phyloP scores from a whole-genome alignment of 2,329 filamentous ascomycete species.

The Phialophora expanda region DNA sequence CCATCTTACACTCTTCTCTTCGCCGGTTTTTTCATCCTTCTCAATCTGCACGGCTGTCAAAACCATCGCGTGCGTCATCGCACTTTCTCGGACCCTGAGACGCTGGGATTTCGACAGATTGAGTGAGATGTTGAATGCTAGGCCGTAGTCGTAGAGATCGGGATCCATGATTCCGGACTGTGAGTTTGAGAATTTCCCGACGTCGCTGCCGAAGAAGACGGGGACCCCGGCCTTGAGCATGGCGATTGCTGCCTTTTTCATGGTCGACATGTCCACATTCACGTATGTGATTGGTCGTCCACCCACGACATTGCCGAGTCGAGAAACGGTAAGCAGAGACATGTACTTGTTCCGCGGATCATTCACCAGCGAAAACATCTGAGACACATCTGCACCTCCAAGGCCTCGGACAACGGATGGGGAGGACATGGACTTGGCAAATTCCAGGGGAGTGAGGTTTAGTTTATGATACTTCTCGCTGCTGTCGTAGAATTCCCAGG shows the following conservation, averaged over 20 bases:
- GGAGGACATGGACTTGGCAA: constrained; percentile 71
- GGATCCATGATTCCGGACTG: constrained; percentile 78
- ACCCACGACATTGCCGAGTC: constrained; percentile 80
- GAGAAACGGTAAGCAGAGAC: constrained; percentile 73
- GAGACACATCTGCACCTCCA: constrained; percentile 64
- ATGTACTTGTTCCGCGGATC: constrained; percentile 80
- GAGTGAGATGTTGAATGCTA: constrained; percentile 79
- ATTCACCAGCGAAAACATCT: constrained; percentile 81
- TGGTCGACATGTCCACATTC: constrained; percentile 74
- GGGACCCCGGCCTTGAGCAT: constrained; percentile 81
- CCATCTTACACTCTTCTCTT: constrained; percentile 70
- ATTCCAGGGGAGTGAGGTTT: constrained; percentile 69
- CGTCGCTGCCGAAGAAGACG: constrained; percentile 87
- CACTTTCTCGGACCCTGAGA: constrained; percentile 73
- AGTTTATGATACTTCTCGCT: constrained; percentile 68
- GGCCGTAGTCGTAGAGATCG: constrained; percentile 74
- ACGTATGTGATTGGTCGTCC: constrained; percentile 78
- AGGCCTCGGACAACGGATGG: constrained; percentile 63
- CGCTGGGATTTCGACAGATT: constrained; percentile 77
- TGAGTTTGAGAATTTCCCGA: constrained; percentile 78
- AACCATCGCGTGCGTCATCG: constrained; percentile 94
- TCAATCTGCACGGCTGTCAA: constrained; percentile 83
- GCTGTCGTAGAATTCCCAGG: constrained; percentile 79
- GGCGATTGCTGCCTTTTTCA: constrained; percentile 74
- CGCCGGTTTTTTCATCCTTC: constrained; percentile 56